A percentile compares a stretch with the other conserved stretches of the same genome.
phyloP scores from a whole-genome alignment of 768 basidiomycete genomes.

The Pisolithus microcarpus region DNA sequence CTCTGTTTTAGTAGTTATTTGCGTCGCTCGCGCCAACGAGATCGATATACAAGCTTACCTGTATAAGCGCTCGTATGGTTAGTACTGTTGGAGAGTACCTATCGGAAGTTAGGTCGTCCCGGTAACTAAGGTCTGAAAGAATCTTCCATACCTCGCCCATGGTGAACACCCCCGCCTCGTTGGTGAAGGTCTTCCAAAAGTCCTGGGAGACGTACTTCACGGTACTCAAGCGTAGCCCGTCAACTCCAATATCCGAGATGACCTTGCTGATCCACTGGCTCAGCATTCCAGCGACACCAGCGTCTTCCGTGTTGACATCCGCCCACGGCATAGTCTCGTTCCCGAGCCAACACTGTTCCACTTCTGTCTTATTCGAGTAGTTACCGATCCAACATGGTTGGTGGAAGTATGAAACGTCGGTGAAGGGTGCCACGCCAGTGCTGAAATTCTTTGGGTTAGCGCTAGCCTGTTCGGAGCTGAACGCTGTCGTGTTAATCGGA shows the following conservation, averaged over 20 bases:
- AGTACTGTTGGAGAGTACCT: constrained; percentile 38
- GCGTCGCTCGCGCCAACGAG: neutral
- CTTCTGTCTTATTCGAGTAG: constrained; percentile 39
- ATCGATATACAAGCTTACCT: constrained; percentile 20
- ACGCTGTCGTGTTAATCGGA: constrained; percentile 17
- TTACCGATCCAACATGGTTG: constrained; percentile 34
- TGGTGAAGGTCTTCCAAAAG: constrained; percentile 44
- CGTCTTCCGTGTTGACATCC: constrained; percentile 51
- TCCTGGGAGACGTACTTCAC: constrained; percentile 45
- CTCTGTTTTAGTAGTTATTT: constrained; percentile 18
- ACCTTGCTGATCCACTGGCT: constrained; percentile 43
- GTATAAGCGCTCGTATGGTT: constrained; percentile 36
- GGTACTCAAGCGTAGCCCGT: constrained; percentile 50
- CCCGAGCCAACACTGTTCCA: constrained; percentile 58
- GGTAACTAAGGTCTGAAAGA: neutral
- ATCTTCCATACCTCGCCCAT: constrained; percentile 35
- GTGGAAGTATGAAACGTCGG: constrained; percentile 32
- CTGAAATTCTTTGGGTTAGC: neutral
- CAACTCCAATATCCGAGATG: constrained; percentile 40
- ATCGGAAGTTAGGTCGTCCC: constrained; percentile 4
- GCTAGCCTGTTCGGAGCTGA: too few species aligned
- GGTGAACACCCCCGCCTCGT: constrained; percentile 41
- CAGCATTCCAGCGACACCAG: constrained; percentile 35
- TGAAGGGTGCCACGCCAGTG: constrained; percentile 26
- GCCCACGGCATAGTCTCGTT: constrained; percentile 45